Evolutionary conservation across 352 stramenopile species (phyloP).

Genomic region (Pythium aphanidermatum): DNA sequence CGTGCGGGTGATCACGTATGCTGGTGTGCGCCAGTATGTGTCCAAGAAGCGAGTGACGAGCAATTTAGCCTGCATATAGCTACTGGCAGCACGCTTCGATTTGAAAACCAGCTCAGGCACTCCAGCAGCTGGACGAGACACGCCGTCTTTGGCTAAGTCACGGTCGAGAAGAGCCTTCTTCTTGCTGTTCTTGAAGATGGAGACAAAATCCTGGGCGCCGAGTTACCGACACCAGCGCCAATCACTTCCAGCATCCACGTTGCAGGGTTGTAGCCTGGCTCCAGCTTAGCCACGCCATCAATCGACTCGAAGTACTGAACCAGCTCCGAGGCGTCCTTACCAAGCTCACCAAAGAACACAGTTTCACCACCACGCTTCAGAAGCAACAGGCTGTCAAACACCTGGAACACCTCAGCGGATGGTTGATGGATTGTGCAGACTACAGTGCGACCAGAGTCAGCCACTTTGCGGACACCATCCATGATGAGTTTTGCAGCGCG

Average conservation of each 20-base stretch:
- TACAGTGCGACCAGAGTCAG: conserved; percentile 26
- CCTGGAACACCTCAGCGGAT: conserved; percentile 20
- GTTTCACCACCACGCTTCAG: conserved; percentile 21
- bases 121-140: conserved; percentile 1
- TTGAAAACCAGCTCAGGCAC: conserved; percentile 11
- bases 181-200: conserved; percentile 9
- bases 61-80: conserved; percentile 16
- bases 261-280: conserved; percentile 28
- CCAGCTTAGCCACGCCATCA: conserved; percentile 28
- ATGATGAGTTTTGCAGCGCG: conserved; percentile 74
- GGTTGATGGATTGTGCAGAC: conserved; percentile 27
- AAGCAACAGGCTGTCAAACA: conserved; percentile 25
- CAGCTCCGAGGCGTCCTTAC: conserved; percentile 17
- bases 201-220: conserved; percentile 8
- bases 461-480: conserved; percentile 77
- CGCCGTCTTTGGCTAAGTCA: conserved; percentile 3
- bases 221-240: conserved; percentile 39
- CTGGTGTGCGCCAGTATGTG: conserved; percentile 30
- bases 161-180: conserved; percentile 7
- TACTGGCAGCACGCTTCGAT: conserved; percentile 8
- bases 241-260: conserved; percentile 43
- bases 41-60: conserved; percentile 9
- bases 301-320: conserved; percentile 53
- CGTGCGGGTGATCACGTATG: conserved; percentile 59
- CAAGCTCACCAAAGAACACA: conserved; percentile 21